Evolutionary conservation across 257 asterid genomes (phyloP).

Genomic region (Osmanthus fragrans): DNA sequence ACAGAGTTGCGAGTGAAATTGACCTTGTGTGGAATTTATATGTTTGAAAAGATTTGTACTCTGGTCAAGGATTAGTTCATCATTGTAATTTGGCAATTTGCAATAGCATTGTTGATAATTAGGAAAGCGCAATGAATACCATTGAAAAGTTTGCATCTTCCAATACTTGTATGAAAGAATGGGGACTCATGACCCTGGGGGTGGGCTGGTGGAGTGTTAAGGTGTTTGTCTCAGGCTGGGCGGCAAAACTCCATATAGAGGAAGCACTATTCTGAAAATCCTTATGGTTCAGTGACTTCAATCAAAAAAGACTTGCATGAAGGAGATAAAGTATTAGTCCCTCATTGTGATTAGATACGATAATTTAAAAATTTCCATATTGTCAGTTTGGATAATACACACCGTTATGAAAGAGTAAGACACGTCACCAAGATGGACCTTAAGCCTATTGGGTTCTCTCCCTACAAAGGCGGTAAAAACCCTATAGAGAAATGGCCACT

Average conservation of each 20-base stretch:
- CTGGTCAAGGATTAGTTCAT: neutral
- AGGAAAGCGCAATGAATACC: neutral
- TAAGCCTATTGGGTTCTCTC: neutral
- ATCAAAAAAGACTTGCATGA: neutral
- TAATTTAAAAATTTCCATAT: neutral
- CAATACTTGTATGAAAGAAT: neutral
- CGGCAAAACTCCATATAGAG: neutral
- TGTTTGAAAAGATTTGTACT: slow-evolving; percentile 1
- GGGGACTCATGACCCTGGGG: neutral
- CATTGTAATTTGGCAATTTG: neutral
- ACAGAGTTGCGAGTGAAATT: slow-evolving; percentile 3
- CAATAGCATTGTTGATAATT: neutral
- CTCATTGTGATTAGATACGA: neutral
- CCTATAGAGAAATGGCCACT: neutral
- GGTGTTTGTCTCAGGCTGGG: neutral
- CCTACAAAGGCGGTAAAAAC: neutral
- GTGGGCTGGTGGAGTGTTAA: neutral
- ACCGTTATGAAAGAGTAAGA: neutral
- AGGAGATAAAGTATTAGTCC: neutral
- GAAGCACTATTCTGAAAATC: neutral
- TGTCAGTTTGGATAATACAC: neutral
- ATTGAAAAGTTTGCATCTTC: neutral
- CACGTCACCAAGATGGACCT: neutral
- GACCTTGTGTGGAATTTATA: neutral
- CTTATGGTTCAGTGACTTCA: neutral